Evolutionary conservation across 257 asterid genomes (phyloP).

Genomic region (Rehmannia glutinosa): DNA sequence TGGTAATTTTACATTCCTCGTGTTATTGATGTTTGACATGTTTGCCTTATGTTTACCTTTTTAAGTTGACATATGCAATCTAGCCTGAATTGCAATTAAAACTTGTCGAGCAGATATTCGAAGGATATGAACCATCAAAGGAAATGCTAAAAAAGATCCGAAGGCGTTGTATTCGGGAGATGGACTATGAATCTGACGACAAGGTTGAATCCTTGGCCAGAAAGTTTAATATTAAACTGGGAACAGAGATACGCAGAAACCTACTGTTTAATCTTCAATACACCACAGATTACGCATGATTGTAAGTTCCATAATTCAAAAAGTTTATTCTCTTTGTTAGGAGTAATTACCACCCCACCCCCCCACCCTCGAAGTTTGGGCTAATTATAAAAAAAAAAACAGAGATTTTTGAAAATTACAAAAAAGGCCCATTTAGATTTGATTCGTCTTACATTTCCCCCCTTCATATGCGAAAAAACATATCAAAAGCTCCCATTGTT

Average conservation of each 20-base stretch:
- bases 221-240: conserved; percentile 41
- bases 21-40: not conserved
- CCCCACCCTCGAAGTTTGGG: too few species aligned
- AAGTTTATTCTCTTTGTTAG: not conserved
- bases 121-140: conserved; percentile 64
- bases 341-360: too few species aligned
- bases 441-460: too few species aligned
- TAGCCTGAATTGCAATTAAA: not conserved
- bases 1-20: conserved; percentile 47
- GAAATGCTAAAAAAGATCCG: conserved; percentile 69
- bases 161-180: conserved; percentile 80
- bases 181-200: conserved; percentile 60
- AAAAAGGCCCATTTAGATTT: too few species aligned
- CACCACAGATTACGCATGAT: conserved; percentile 37
- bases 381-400: too few species aligned
- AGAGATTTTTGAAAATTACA: too few species aligned
- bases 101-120: conserved; percentile 43
- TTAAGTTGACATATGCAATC: not conserved
- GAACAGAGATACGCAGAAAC: conserved; percentile 56
- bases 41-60: not conserved
- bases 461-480: too few species aligned
- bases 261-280: conserved; percentile 53
- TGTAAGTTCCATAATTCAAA: conserved; percentile 23
- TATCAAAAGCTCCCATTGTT: too few species aligned
- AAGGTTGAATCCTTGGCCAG: conserved; percentile 48